Percentiles rank a stretch among this genome's conserved stretches.
phyloP scores from a whole-genome alignment of 176 grass and related monocot genomes.

The Saccharum officinarum region DNA sequence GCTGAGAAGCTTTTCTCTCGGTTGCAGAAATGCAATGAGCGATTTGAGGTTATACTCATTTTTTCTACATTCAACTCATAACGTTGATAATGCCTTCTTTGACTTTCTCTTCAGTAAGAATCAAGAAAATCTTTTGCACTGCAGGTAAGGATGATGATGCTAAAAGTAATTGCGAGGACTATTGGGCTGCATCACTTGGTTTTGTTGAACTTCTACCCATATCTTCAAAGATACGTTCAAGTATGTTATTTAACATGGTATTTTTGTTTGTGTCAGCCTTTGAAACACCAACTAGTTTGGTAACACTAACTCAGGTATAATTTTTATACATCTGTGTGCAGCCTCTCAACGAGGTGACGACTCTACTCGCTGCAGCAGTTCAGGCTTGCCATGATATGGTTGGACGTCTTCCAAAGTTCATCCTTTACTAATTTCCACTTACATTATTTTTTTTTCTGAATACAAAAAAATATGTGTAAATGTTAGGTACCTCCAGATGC shows the following conservation, averaged over 20 bases:
- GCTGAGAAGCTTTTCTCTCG: constrained; percentile 92
- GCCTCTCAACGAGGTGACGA: constrained; percentile 90
- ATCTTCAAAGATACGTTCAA: constrained; percentile 92
- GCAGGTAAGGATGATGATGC: constrained; percentile 93
- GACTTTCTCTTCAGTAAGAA: background rate
- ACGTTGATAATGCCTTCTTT: background rate
- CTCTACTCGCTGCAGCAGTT: constrained; percentile 94
- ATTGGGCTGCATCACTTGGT: constrained; percentile 87
- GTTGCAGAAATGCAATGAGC: constrained; percentile 85
- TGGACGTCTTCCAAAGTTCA: background rate
- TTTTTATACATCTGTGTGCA: constrained; percentile 39
- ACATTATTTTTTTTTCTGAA: constrained; percentile 8
- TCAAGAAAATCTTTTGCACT: constrained; percentile 31
- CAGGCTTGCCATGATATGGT: constrained; percentile 99
- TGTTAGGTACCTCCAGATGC: constrained; percentile 93
- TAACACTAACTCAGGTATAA: background rate
- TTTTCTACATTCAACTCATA: background rate
- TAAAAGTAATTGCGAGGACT: constrained; percentile 89
- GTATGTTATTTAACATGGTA: constrained; percentile 39
- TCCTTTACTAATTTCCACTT: constrained; percentile 11
- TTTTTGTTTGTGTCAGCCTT: background rate
- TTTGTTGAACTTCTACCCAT: constrained; percentile 84
- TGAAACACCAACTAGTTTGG: background rate
- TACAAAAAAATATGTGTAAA: background rate
- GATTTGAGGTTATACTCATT: constrained; percentile 72